These are phyloP conservation scores for Thalassiosira livingstoniorum DNA, from an alignment of 352 stramenopile species.

Conservation along the genomic window DNA sequence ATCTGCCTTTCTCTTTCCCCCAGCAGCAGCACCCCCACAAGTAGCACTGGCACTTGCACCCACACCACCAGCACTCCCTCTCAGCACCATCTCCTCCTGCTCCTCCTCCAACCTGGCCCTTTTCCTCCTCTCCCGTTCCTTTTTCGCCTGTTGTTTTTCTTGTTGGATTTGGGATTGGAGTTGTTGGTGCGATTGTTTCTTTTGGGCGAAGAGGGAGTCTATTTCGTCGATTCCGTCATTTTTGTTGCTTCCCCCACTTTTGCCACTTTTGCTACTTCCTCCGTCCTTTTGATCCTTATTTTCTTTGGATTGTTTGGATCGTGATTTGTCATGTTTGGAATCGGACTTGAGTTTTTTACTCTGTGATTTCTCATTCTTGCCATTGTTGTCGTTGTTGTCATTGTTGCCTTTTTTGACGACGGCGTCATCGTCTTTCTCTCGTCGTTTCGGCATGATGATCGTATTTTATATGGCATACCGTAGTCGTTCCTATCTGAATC, in stretches of 20 bases:
- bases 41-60: neutral
- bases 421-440: too few species aligned
- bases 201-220: slow-evolving; percentile 73
- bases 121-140: slow-evolving; percentile 44
- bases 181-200: slow-evolving; percentile 61
- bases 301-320: too few species aligned
- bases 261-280: too few species aligned
- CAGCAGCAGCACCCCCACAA: neutral
- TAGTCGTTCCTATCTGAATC: too few species aligned
- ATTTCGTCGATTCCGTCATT: slow-evolving; percentile 77
- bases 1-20: slow-evolving; percentile 18
- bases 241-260: too few species aligned
- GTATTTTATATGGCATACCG: too few species aligned
- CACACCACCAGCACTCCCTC: neutral
- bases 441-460: too few species aligned
- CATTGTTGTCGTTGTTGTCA: slow-evolving; percentile 6
- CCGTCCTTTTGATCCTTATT: too few species aligned
- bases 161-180: slow-evolving; percentile 37
- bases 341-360: slow-evolving; percentile 8
- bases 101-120: slow-evolving; percentile 46
- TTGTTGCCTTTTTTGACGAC: slow-evolving; percentile 20
- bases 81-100: slow-evolving; percentile 29
- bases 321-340: too few species aligned
- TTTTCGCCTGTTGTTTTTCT: slow-evolving; percentile 28
- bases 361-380: neutral